Evolutionary conservation across 345 rosid species (phyloP).

Genomic region (Anacardium occidentale): DNA sequence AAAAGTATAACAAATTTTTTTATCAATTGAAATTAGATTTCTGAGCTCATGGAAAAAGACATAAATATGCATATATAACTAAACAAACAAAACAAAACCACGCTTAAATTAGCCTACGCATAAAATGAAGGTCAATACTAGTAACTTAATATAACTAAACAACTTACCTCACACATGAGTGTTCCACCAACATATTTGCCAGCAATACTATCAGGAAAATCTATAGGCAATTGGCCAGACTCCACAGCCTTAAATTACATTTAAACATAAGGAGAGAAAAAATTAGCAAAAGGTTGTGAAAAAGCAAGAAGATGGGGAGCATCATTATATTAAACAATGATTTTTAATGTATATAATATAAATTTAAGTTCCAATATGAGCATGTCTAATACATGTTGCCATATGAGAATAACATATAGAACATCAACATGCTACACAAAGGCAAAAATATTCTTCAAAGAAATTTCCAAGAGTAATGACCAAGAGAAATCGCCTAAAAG

Average conservation of each 20-base stretch:
- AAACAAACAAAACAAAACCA: neutral
- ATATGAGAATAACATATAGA: neutral
- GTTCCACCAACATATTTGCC: slow-evolving; percentile 76
- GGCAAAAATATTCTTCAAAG: neutral
- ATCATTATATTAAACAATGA: neutral
- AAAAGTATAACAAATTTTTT: too few species aligned
- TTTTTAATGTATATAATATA: neutral
- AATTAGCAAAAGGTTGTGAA: neutral
- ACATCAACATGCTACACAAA: neutral
- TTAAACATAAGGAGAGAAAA: neutral
- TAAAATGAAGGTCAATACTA: neutral
- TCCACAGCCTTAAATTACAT: slow-evolving; percentile 69
- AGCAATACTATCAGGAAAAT: slow-evolving; percentile 69
- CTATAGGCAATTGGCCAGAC: slow-evolving; percentile 85
- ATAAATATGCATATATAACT: neutral
- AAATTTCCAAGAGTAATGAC: neutral
- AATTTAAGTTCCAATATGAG: neutral
- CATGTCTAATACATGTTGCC: neutral
- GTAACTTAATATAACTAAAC: slow-evolving; percentile 9
- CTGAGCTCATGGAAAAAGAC: too few species aligned
- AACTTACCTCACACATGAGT: slow-evolving; percentile 77
- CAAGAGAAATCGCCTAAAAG: slow-evolving; percentile 11
- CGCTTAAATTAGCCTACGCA: slow-evolving; percentile 9
- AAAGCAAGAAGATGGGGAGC: neutral
- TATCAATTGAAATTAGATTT: too few species aligned